A percentile compares a stretch with the other conserved stretches of the same genome.
Evolutionary conservation across 129 eudicot genomes (phyloP).

Genomic region (Artemisia annua): DNA sequence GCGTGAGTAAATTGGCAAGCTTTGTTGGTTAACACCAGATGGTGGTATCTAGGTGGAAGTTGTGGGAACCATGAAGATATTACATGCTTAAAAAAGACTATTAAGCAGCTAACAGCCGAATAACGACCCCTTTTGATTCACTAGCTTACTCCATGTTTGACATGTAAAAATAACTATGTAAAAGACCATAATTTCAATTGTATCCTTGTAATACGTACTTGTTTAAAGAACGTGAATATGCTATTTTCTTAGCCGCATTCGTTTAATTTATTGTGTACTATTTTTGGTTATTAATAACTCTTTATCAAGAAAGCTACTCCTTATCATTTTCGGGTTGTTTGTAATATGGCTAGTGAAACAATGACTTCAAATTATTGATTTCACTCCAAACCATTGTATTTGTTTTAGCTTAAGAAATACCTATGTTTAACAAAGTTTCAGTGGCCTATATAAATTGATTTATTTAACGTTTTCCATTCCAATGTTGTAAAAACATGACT

Average conservation of each 20-base stretch:
- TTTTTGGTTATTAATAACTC: neutral
- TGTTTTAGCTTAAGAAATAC: too few species aligned
- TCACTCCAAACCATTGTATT: too few species aligned
- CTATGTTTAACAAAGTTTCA: too few species aligned
- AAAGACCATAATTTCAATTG: constrained; percentile 31
- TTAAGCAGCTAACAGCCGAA: constrained; percentile 29
- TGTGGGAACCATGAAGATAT: constrained; percentile 17
- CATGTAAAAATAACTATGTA: constrained; percentile 39
- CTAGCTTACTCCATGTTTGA: constrained; percentile 34
- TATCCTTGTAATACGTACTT: constrained; percentile 36
- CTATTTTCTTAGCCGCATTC: constrained; percentile 21
- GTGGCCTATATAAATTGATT: too few species aligned
- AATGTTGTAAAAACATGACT: too few species aligned
- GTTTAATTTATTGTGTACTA: constrained; percentile 11
- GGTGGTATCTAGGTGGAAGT: constrained; percentile 1
- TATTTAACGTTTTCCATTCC: too few species aligned
- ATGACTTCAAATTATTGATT: too few species aligned
- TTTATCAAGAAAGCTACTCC: too few species aligned
- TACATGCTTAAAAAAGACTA: constrained; percentile 26
- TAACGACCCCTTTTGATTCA: constrained; percentile 21
- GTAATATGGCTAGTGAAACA: too few species aligned
- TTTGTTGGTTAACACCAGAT: constrained; percentile 16
- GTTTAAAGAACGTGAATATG: constrained; percentile 39
- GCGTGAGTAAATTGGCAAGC: neutral
- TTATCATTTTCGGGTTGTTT: too few species aligned